These are phyloP conservation scores for Begonia fuchsioides DNA, from an alignment of 306 rosid species.

Conservation along the genomic window DNA sequence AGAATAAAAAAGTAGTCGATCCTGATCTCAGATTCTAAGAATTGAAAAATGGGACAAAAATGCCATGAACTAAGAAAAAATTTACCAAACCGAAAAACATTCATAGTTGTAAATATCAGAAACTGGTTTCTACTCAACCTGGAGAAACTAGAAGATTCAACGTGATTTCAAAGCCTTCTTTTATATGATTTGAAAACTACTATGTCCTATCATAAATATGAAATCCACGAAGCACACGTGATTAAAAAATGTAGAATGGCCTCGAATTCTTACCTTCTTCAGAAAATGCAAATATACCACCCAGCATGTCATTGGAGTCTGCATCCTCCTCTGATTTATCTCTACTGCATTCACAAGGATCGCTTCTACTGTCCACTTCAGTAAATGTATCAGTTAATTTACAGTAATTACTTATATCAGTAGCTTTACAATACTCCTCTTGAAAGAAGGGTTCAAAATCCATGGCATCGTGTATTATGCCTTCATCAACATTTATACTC, in stretches of 20 bases:
- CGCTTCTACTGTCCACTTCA: conserved; percentile 48
- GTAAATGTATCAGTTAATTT: conserved; percentile 40
- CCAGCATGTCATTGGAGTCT: conserved; percentile 67
- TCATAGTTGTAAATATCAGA: not conserved
- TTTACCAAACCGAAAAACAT: not conserved
- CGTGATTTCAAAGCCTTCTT: too few species aligned
- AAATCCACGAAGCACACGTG: not conserved
- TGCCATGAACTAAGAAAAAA: too few species aligned
- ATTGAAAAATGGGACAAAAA: too few species aligned
- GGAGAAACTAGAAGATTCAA: too few species aligned
- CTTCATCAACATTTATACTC: conserved; percentile 50
- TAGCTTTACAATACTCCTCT: conserved; percentile 69
- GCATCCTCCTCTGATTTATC: conserved; percentile 71
- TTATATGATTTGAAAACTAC: not conserved
- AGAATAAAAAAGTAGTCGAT: too few species aligned
- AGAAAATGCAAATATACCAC: conserved; percentile 73
- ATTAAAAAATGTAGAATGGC: not conserved
- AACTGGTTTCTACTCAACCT: not conserved
- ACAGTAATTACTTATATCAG: conserved; percentile 25
- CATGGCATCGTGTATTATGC: conserved; percentile 36
- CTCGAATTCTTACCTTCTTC: conserved; percentile 55
- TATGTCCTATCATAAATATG: not conserved
- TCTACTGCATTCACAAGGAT: conserved; percentile 36
- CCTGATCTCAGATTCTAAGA: too few species aligned
- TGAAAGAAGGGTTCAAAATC: conserved; percentile 58